phyloP scores from a whole-genome alignment of 2,329 filamentous ascomycete species.

The Venturia effusa region DNA sequence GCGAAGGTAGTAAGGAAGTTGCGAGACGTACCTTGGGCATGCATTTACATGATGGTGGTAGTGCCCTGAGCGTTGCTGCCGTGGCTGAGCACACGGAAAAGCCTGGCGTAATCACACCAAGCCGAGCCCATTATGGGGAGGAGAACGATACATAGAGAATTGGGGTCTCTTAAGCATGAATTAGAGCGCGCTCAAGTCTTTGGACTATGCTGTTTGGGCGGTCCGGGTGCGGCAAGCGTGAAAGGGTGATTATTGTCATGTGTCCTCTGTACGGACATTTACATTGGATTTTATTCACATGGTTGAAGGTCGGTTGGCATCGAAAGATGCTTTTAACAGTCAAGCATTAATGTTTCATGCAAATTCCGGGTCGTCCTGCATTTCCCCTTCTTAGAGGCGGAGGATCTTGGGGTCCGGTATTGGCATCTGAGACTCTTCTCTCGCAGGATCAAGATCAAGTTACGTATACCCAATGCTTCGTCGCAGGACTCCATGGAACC shows the following conservation, averaged over 20 bases:
- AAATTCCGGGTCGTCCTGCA: neutral
- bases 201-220: neutral
- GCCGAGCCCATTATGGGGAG: constrained; percentile 13
- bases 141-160: neutral
- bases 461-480: no score
- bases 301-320: neutral
- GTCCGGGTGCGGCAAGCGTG: neutral
- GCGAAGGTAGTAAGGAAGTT: constrained; percentile 26
- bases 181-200: neutral
- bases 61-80: constrained; percentile 26
- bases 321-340: neutral
- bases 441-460: no score
- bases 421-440: no score
- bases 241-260: neutral
- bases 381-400: neutral
- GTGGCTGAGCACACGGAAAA: constrained; percentile 30
- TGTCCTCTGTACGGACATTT: neutral
- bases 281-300: neutral
- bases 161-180: neutral
- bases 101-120: constrained; percentile 31
- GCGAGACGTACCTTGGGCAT: constrained; percentile 28
- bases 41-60: constrained; percentile 25
- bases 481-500: no score
- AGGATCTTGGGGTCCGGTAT: neutral
- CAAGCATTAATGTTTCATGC: neutral